phyloP scores from a whole-genome alignment of 1,284 basidiomycete species.

The Pisolithus thermaeus region DNA sequence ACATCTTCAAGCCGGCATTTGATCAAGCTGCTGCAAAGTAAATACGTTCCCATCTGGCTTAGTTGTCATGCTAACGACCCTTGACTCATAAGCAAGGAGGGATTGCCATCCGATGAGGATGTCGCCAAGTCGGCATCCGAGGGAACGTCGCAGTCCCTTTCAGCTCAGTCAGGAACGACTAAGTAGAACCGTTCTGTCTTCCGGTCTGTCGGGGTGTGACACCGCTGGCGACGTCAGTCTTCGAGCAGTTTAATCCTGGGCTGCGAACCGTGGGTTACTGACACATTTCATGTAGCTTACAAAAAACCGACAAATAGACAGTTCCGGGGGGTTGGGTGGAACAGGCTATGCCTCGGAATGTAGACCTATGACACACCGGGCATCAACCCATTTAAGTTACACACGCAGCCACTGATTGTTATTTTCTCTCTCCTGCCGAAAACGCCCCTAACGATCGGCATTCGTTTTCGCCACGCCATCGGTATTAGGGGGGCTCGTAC shows the following conservation, averaged over 20 bases:
- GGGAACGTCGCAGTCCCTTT: background rate
- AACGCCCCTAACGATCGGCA: slow-evolving; percentile 23
- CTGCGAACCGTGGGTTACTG: background rate
- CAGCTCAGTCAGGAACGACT: slow-evolving; percentile 1
- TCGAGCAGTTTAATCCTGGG: too few relatives aligned
- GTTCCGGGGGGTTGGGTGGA: slow-evolving; percentile 7
- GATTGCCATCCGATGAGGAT: background rate
- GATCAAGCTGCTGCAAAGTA: slow-evolving; percentile 12
- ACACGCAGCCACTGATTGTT: slow-evolving; percentile 21
- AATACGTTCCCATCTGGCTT: background rate
- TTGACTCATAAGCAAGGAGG: slow-evolving; percentile 10
- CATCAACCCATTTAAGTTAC: slow-evolving; percentile 11
- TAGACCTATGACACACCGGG: slow-evolving; percentile 2
- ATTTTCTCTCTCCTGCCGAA: slow-evolving; percentile 20
- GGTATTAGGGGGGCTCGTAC: slow-evolving; percentile 12
- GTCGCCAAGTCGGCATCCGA: slow-evolving; percentile 1
- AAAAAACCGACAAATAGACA: slow-evolving; percentile 12
- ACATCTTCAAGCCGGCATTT: slow-evolving; percentile 50
- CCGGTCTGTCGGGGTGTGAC: background rate
- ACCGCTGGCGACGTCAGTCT: too few relatives aligned
- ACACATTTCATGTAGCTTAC: slow-evolving; percentile 12
- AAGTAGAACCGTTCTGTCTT: slow-evolving; percentile 7
- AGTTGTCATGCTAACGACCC: slow-evolving; percentile 1
- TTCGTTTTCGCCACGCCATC: slow-evolving; percentile 23
- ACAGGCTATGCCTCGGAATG: slow-evolving; percentile 1